Percentiles rank a stretch among this genome's conserved stretches.
These are phyloP conservation scores for Cryptococcus depauperatus DNA, from an alignment of 1,284 basidiomycete genomes.

Conservation along the genomic window DNA sequence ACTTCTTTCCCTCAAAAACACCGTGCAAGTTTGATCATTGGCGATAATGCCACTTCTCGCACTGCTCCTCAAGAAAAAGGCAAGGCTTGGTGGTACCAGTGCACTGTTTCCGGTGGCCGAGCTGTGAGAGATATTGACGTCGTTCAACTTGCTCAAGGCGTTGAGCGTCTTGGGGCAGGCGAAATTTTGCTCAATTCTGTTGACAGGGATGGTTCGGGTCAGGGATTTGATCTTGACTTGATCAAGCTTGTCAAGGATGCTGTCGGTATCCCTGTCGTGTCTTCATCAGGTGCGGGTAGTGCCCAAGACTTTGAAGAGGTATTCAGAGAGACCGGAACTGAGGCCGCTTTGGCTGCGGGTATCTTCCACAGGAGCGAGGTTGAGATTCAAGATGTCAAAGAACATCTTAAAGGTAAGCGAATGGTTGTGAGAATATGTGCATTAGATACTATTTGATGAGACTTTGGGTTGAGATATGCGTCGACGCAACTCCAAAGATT, in stretches of 20 bases:
- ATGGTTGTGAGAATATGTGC: constrained; percentile 44
- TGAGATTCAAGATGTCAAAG: constrained; percentile 59
- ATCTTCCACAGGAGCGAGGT: constrained; percentile 95
- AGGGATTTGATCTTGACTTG: constrained; percentile 85
- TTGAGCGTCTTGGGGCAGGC: constrained; percentile 83
- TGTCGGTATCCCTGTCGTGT: constrained; percentile 87
- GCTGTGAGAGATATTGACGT: constrained; percentile 83
- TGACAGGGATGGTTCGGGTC: constrained; percentile 88
- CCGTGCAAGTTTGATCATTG: constrained; percentile 35
- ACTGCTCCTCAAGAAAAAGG: constrained; percentile 55
- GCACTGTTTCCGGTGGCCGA: constrained; percentile 90
- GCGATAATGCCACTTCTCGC: constrained; percentile 48
- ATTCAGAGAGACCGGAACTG: constrained; percentile 68
- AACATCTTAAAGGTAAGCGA: constrained; percentile 49
- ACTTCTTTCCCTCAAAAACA: constrained; percentile 50
- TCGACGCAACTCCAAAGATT: too few species aligned
- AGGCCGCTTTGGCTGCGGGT: constrained; percentile 92
- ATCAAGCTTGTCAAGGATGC: constrained; percentile 64
- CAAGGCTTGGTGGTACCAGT: constrained; percentile 97
- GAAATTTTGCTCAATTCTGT: constrained; percentile 95
- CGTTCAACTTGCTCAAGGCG: constrained; percentile 81
- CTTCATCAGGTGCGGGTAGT: constrained; percentile 84
- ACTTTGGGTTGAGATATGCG: too few species aligned
- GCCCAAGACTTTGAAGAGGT: constrained; percentile 78
- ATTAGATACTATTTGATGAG: too few species aligned